Conservation (phyloP, 2,329 filamentous ascomycete species). For the Aspergillus thermomutatus region DNA sequence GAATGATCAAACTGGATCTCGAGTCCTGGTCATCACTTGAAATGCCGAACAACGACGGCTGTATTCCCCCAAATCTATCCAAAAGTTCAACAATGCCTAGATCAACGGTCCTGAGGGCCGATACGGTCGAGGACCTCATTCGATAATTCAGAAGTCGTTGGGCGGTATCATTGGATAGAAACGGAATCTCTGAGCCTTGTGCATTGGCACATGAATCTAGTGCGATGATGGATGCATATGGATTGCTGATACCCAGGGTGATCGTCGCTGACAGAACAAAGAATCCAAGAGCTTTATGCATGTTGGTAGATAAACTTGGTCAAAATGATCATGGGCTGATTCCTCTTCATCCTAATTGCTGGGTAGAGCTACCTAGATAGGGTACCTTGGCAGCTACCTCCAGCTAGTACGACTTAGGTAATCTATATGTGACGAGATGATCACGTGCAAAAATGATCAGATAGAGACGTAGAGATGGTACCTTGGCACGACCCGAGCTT, state of each 20-base stretch:
- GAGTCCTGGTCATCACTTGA: conserved; percentile 10
- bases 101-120: conserved; percentile 38
- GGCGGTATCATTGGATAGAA: conserved; percentile 30
- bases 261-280: conserved; percentile 24
- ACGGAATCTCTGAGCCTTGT: conserved; percentile 1
- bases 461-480: too few species aligned
- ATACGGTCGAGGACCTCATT: conserved; percentile 49
- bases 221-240: conserved; percentile 29
- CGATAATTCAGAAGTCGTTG: conserved; percentile 44
- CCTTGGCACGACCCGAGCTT: too few species aligned
- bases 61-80: conserved; percentile 57
- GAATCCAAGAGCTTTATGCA: conserved; percentile 27
- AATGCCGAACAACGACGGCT: conserved; percentile 51
- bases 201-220: conserved; percentile 17
- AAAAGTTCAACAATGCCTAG: conserved; percentile 55
- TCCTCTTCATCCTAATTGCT: background rate
- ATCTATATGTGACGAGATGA: background rate
- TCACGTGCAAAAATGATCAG: background rate
- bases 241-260: conserved; percentile 19
- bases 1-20: conserved; percentile 33
- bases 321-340: conserved; percentile 2
- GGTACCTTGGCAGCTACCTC: background rate
- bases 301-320: conserved; percentile 13
- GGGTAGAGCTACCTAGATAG: background rate
- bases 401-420: background rate